phyloP scores from a whole-genome alignment of 2,329 filamentous ascomycete genomes.

The Parastagonospora avenae region DNA sequence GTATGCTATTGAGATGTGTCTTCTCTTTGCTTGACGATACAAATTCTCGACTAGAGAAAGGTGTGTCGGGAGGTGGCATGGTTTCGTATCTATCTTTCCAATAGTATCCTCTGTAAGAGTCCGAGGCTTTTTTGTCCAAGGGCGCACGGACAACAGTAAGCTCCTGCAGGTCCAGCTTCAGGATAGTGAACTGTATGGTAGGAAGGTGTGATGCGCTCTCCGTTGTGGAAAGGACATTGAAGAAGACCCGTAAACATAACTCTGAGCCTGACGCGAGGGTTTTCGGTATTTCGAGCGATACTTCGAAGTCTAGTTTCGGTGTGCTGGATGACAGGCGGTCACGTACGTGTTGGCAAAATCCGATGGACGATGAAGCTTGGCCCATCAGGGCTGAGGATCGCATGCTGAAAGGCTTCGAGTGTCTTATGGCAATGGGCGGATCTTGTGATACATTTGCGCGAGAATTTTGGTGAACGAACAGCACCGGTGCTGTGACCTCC shows the following conservation, averaged over 20 bases:
- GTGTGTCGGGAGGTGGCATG: conserved; percentile 4
- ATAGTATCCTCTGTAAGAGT: not conserved
- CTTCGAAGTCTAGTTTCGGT: conserved; percentile 25
- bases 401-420: conserved; percentile 19
- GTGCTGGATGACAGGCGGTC: conserved; percentile 28
- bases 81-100: conserved; percentile 1
- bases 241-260: conserved; percentile 23
- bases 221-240: conserved; percentile 12
- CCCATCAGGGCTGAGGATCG: conserved; percentile 20
- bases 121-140: conserved; percentile 13
- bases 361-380: conserved; percentile 7
- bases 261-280: conserved; percentile 17
- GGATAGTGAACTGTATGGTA: conserved; percentile 16
- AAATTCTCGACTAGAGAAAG: conserved; percentile 5
- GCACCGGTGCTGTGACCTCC: conserved; percentile 11
- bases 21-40: conserved; percentile 12
- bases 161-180: conserved; percentile 23
- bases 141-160: conserved; percentile 30
- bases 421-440: conserved; percentile 5
- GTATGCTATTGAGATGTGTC: conserved; percentile 23
- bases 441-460: not conserved
- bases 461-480: conserved; percentile 23
- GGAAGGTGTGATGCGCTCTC: conserved; percentile 22
- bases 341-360: conserved; percentile 26
- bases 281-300: conserved; percentile 20